phyloP scores from a whole-genome alignment of 257 asterid species.

The Jacaranda copaia region DNA sequence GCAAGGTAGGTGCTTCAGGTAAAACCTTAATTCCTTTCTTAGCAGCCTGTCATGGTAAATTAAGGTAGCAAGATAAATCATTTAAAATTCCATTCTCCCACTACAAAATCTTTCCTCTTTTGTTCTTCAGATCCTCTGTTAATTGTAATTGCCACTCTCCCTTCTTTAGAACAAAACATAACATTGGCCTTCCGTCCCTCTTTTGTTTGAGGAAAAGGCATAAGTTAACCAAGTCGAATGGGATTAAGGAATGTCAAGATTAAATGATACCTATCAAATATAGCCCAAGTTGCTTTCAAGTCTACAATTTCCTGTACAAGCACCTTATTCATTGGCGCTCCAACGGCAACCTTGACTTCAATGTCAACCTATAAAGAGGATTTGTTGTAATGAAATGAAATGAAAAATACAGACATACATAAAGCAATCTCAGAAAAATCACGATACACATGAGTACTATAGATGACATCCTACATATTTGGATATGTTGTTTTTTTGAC shows the following conservation, averaged over 20 bases:
- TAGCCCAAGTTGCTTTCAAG: slow-evolving; percentile 63
- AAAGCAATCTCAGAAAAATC: neutral
- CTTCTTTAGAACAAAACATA: too few species aligned
- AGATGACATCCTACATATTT: neutral
- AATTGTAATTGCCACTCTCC: too few species aligned
- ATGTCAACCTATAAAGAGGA: slow-evolving; percentile 63
- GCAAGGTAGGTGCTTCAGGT: slow-evolving; percentile 68
- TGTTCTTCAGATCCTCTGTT: too few species aligned
- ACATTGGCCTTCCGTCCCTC: neutral
- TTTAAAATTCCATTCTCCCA: too few species aligned
- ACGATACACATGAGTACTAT: neutral
- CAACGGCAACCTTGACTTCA: slow-evolving; percentile 74
- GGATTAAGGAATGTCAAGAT: neutral
- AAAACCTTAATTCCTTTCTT: slow-evolving; percentile 62
- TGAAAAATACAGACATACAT: neutral
- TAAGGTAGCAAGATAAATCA: neutral
- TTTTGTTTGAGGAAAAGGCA: neutral
- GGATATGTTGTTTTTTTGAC: neutral
- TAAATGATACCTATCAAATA: slow-evolving; percentile 66
- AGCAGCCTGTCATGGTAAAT: slow-evolving; percentile 53
- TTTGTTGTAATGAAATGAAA: neutral
- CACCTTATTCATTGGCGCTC: slow-evolving; percentile 62
- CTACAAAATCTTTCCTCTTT: too few species aligned
- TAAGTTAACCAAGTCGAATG: neutral
- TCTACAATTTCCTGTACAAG: slow-evolving; percentile 61